A percentile compares a stretch with the other conserved stretches of the same genome.
Conservation (phyloP, 768 basidiomycete species). For the Auricularia heimuer region DNA sequence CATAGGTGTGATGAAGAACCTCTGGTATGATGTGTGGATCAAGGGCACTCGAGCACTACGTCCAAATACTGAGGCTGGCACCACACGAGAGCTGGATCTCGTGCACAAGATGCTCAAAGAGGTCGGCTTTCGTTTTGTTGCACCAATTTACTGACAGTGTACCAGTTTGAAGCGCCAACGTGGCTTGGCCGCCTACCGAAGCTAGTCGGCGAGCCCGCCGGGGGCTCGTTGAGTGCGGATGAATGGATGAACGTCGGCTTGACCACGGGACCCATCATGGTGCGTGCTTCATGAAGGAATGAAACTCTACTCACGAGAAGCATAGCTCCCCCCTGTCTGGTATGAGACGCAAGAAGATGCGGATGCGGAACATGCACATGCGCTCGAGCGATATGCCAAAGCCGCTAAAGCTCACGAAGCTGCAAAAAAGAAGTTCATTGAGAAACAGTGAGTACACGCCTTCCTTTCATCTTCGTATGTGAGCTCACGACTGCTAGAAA, state of each 20-base stretch:
- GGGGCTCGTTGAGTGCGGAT: not conserved
- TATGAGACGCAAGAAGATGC: no score
- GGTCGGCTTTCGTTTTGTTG: no score
- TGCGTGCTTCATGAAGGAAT: not conserved
- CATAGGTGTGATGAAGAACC: conserved; percentile 11
- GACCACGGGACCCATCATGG: not conserved
- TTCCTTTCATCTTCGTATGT: no score
- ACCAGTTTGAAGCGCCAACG: conserved; percentile 2
- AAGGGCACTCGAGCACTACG: conserved; percentile 1
- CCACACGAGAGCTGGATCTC: conserved; percentile 1
- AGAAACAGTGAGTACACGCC: no score
- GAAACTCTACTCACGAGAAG: no score
- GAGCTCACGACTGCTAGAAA: no score
- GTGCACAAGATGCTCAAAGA: not conserved
- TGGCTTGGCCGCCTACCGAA: not conserved
- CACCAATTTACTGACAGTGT: no score
- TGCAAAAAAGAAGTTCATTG: no score
- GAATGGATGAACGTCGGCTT: not conserved
- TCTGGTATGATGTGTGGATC: conserved; percentile 9
- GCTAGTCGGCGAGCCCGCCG: conserved; percentile 1
- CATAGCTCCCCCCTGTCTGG: no score
- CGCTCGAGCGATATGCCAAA: no score
- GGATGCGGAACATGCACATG: no score
- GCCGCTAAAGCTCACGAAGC: no score
- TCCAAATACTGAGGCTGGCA: not conserved